Percentiles rank a stretch among this genome's conserved stretches.
phyloP scores from a whole-genome alignment of 176 grass and related monocot genomes.

The Musa schizocarpa region DNA sequence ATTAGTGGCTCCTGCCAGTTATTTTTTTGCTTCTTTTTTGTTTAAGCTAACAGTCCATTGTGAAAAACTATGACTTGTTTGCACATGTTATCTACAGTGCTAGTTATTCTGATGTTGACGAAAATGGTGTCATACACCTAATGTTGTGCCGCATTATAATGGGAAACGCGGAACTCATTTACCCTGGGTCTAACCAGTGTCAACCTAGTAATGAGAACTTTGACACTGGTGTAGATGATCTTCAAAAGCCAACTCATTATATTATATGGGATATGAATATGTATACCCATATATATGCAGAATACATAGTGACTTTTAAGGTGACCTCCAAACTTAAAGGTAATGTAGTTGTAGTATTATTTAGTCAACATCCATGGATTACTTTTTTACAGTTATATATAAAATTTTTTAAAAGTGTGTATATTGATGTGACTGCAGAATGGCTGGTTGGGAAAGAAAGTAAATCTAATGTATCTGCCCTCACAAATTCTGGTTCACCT shows the following conservation, averaged over 20 bases:
- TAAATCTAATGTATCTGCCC: slow-evolving; percentile 51
- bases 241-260: slow-evolving; percentile 77
- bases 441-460: slow-evolving; percentile 37
- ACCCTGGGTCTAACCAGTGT: slow-evolving; percentile 62
- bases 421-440: slow-evolving; percentile 44
- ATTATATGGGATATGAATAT: slow-evolving; percentile 91
- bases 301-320: slow-evolving; percentile 83
- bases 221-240: slow-evolving; percentile 87
- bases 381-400: background rate
- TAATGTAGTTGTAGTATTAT: slow-evolving; percentile 15
- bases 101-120: slow-evolving; percentile 73
- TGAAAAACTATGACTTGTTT: background rate
- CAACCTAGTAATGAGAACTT: slow-evolving; percentile 54
- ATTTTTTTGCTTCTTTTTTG: background rate
- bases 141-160: slow-evolving; percentile 92
- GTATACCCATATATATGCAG: slow-evolving; percentile 70
- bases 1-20: background rate
- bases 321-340: slow-evolving; percentile 68
- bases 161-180: slow-evolving; percentile 82
- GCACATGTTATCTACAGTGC: slow-evolving; percentile 36
- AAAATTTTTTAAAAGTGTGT: slow-evolving; percentile 8
- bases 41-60: background rate
- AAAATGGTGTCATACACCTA: slow-evolving; percentile 70
- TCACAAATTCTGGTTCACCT: slow-evolving; percentile 58
- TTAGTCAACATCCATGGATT: background rate